Conservation (phyloP, 306 rosid species). For the Ziziphus jujuba region DNA sequence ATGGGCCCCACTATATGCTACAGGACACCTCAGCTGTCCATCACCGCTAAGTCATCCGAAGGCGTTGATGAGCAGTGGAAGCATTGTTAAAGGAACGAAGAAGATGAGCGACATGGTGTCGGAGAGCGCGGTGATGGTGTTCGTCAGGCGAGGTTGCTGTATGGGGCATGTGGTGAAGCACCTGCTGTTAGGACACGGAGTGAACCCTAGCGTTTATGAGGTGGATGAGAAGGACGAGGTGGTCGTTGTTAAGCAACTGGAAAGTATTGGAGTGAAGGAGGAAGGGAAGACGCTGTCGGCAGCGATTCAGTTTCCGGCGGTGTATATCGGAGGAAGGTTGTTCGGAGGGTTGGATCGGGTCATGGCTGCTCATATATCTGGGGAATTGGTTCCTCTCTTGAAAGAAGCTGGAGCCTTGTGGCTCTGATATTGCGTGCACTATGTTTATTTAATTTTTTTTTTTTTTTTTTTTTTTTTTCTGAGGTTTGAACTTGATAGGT, state of each 20-base stretch:
- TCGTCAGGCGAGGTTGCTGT: constrained; percentile 54
- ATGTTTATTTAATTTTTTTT: background rate
- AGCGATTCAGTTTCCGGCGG: constrained; percentile 48
- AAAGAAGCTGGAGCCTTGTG: constrained; percentile 68
- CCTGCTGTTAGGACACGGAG: constrained; percentile 56
- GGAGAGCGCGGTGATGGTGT: constrained; percentile 54
- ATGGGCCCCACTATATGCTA: constrained; percentile 37
- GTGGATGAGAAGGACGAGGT: constrained; percentile 53
- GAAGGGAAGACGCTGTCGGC: background rate
- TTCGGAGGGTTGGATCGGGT: constrained; percentile 66
- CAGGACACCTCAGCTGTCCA: background rate
- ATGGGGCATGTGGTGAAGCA: constrained; percentile 67
- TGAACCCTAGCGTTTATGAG: constrained; percentile 55
- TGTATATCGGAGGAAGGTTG: constrained; percentile 56
- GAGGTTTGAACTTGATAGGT: background rate
- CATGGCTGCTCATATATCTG: constrained; percentile 70
- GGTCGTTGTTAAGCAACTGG: constrained; percentile 26
- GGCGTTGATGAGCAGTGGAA: background rate
- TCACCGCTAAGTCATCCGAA: background rate
- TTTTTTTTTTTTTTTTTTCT: background rate
- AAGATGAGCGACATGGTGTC: constrained; percentile 34
- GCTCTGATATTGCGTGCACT: constrained; percentile 36
- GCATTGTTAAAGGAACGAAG: background rate
- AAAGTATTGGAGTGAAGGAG: constrained; percentile 13
- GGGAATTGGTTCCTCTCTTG: constrained; percentile 61